These are phyloP conservation scores for Calonectria crousiana DNA, from an alignment of 2,329 filamentous ascomycete genomes.

Conservation along the genomic window DNA sequence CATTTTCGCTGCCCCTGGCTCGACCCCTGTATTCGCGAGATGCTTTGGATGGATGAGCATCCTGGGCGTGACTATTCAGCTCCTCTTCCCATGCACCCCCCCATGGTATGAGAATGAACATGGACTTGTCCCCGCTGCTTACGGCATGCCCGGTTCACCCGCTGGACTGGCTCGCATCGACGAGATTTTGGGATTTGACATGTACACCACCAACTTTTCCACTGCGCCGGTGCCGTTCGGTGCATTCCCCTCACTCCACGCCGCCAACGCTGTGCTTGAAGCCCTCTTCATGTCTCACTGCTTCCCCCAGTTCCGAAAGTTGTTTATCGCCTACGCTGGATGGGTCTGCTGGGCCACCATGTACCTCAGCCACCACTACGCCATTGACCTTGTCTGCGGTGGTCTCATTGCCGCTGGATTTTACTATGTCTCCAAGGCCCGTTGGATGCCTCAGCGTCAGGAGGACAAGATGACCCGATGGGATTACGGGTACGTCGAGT, in stretches of 20 bases:
- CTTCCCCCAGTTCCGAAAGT: constrained; percentile 84
- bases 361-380: constrained; percentile 98
- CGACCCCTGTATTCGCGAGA: constrained; percentile 84
- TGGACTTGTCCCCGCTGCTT: constrained; percentile 90
- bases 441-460: constrained; percentile 86
- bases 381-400: constrained; percentile 90
- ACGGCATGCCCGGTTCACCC: constrained; percentile 89
- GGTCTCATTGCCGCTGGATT: constrained; percentile 81
- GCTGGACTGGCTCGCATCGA: constrained; percentile 92
- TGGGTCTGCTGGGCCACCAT: constrained; percentile 99
- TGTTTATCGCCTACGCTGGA: constrained; percentile 86
- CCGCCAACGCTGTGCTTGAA: constrained; percentile 88
- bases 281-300: constrained; percentile 93
- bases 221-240: constrained; percentile 93
- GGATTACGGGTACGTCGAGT: constrained; percentile 95
- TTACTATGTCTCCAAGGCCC: constrained; percentile 85
- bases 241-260: constrained; percentile 93
- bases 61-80: constrained; percentile 86
- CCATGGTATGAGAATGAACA: constrained; percentile 98
- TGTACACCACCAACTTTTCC: constrained; percentile 94
- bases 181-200: constrained; percentile 87
- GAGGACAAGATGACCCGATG: constrained; percentile 88
- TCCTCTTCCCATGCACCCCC: constrained; percentile 92
- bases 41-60: constrained; percentile 95
- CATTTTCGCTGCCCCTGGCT: constrained; percentile 88